Conservation (phyloP, 2,329 filamentous ascomycete species). For the Pseudofabraea citricarpa region DNA sequence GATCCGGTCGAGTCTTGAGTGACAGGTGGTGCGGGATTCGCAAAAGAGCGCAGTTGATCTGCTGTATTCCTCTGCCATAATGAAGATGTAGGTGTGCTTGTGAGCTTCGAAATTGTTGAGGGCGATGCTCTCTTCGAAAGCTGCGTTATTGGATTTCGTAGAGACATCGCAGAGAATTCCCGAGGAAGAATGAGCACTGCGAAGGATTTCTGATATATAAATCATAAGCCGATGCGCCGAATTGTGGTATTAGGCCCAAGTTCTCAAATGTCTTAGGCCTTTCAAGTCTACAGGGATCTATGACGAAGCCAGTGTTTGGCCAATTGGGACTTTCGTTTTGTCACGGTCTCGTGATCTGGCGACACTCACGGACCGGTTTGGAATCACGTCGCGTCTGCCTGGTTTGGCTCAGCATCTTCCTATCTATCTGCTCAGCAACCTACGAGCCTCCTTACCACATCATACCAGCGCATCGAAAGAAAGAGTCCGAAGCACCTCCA, state of each 20-base stretch:
- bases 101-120: slow-evolving; percentile 21
- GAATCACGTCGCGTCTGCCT: slow-evolving; percentile 1
- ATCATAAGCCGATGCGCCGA: too few relatives aligned
- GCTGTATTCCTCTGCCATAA: slow-evolving; percentile 31
- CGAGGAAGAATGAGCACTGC: neutral
- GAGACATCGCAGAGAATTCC: slow-evolving; percentile 30
- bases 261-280: too few relatives aligned
- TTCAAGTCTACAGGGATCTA: too few relatives aligned
- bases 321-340: slow-evolving; percentile 7
- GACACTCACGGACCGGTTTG: neutral
- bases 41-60: slow-evolving; percentile 40
- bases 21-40: slow-evolving; percentile 68
- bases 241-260: too few relatives aligned
- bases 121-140: slow-evolving; percentile 24
- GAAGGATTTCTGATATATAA: neutral
- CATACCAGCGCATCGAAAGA: too few relatives aligned
- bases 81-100: slow-evolving; percentile 25
- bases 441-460: too few relatives aligned
- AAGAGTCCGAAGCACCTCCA: too few relatives aligned
- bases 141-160: slow-evolving; percentile 30
- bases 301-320: too few relatives aligned
- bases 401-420: too few relatives aligned
- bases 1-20: slow-evolving; percentile 68
- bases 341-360: neutral
- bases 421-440: too few relatives aligned